Evolutionary conservation across 768 basidiomycete species (phyloP), one percentile per base, ranked within the genome.

Genomic region (Artomyces pyxidatus): DNA sequence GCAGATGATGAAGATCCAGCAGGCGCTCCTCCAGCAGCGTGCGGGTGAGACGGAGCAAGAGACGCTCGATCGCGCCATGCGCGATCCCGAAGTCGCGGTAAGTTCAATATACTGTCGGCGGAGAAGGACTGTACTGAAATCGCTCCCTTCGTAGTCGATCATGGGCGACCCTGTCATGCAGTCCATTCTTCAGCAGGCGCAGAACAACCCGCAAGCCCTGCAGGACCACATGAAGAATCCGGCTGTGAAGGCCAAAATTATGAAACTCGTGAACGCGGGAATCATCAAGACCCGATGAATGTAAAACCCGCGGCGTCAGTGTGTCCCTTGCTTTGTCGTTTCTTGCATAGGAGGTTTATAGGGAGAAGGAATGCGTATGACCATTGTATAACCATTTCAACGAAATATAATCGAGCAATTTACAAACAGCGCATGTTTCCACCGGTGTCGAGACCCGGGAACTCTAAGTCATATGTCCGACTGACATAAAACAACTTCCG

Each of bases 211-310:
- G 6, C 72, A 77, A 39, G 89, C 94, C 21, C 71, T 99, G 50
- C 86, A 89, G 65, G 91, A 96, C 58, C 95, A 99, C 69, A 86
- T 98, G 85, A 91, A 92, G 79, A 96, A 94, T 61, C 85, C 90
- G 7, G 65, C 73, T 28, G 82, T 94, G 27, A 77, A 78, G 37
- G 65, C 73, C 48, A 95, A 94, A 74, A 88, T 96, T 54, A 76
- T 81, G 71, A 94, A 94, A 69, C 74, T 97, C 42, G 73, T 95
- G 60, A 88, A 89, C 49, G 92, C 92, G 25, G 95, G 94, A 49
- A 88, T 97, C 61, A 94, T 97, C 71, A 81, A 77, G 69, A 93
- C 92, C 26, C 74, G 88, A 59, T 88, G 69, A 80, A 52, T 37
- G 25, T n/a, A 32, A 14, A 21, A 32, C 8, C 8, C 16, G 43